Base-by-base conservation (phyloP, 768 basidiomycete genomes). In the Mrakia hoshinonis region DNA sequence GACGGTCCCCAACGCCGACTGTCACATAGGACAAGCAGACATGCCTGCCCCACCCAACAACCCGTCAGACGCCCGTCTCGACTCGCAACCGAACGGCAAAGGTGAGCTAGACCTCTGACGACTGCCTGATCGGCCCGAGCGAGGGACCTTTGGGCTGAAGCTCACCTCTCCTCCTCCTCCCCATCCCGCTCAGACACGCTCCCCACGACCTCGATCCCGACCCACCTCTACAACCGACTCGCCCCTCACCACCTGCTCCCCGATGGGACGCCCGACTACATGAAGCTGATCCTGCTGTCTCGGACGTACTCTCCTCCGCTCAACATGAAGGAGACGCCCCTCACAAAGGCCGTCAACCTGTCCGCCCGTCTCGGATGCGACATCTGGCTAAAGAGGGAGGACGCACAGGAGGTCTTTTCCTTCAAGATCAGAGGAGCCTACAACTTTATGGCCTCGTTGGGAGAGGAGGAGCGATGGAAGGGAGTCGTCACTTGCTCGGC, bases 381-480 rank as follows among this genome's bases (percentile, higher is more conserved):
- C 75, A 89, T 99, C 80, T 94, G 89, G 87, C 85, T 99, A 71
- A 99, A 99, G 81, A 86, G 96, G 31, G 96, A 99, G 80, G 96
- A 99, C 77, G 84, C 96, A 2, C 95, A 98, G 58, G 89, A 92
- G 77, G 96, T 99, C 24, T 99, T 99, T 79, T 94, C 91, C 79
- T 99, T 99, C 87, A 99, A 99, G 79, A 93, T 98, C 60, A 84
- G 96, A 5, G 96, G 96, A 29, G 96, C 96, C 39, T 99, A 96
- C 82, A 99, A 99, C 80, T 91, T 96, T 76, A 99, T 99, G 95
- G 91, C 91, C 26, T 85, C 85, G 79, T 82, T 99, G 46, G 82
- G 83, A 10, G 87, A 89, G 39, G 91, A 93, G 69, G 95, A 98
- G 77, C 84, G 92, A 70, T 94, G 93, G 91, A 93, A 93, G 80